Evolutionary conservation across 2,329 filamentous ascomycete genomes (phyloP), one percentile per base, ranked within the genome.

Genomic region (Xylariomycetidae sp.): DNA sequence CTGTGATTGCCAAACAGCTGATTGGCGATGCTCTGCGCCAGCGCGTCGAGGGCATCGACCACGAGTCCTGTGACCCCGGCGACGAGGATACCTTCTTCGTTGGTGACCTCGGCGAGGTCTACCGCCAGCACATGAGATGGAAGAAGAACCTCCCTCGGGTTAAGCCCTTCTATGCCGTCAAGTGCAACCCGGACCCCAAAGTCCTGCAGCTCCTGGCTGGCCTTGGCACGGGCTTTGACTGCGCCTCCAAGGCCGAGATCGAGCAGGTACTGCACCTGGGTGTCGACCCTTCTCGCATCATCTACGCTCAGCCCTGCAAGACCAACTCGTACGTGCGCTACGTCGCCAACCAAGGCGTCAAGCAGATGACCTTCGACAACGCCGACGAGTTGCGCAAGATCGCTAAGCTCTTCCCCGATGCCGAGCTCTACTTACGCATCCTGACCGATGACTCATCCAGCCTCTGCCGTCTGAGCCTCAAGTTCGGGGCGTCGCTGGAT

Each of bases 361-460:
- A 85, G 68, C 86, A 95, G 72, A 96, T 98, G 90, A 98, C 92
- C 3, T 96, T 98, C 58, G 92, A 98, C 74, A 98, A 98, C 53
- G 79, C 84, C 58, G 92, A 98, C 60, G 92, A 98, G 72, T 76
- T 98, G 32, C 87, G 90, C 76, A 98, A 98, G 75, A 90, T 94
- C 61, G 92, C 93, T 63, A 84, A 87, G 62, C 76, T 92, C 50
- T 95, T 76, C 56, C 90, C 92, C 3, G 79, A 78, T 29, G 92
- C 92, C 18, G 86, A 95, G 67, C 79, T 98, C 25, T 94, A 84
- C 63, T 72, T 98, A 41, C 89, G 92, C 52, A 98, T 98, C 65
- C 72, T 88, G 57, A 98, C 92, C 40, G 92, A 98, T 58, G 92
- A 98, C 60, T 93, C 89, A 28, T 87, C 86, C 42, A 94, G 87